Evolutionary conservation across 164 flowering plant genomes (phyloP).

Genomic region (Echeveria elegans): DNA sequence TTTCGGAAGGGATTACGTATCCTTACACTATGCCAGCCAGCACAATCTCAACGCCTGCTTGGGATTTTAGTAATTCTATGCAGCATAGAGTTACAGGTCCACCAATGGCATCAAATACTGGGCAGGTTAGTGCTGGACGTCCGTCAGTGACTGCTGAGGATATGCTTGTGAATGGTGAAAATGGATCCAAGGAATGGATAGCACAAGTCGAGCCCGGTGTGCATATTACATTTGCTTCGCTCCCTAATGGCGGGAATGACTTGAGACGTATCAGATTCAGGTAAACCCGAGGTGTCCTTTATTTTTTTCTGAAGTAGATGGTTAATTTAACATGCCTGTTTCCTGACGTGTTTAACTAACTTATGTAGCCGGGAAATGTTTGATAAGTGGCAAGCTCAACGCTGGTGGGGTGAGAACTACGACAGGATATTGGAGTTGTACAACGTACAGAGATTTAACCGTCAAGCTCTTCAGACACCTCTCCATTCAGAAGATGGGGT

Average conservation of each 20-base stretch:
- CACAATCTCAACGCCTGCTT: conserved; percentile 81
- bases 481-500: conserved; percentile 91
- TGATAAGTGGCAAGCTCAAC: conserved; percentile 91
- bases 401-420: conserved; percentile 99
- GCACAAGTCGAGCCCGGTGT: conserved; percentile 99
- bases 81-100: conserved; percentile 21
- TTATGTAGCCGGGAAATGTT: conserved; percentile 91
- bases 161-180: conserved; percentile 60
- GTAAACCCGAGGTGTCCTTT: conserved; percentile 20
- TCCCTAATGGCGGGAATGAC: conserved; percentile 90
- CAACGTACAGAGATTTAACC: conserved; percentile 90
- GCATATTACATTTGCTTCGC: conserved; percentile 89
- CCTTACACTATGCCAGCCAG: conserved; percentile 58
- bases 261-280: conserved; percentile 92
- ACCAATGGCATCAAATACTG: conserved; percentile 43
- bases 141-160: conserved; percentile 41
- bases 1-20: conserved; percentile 70
- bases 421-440: conserved; percentile 94
- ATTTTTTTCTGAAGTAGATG: not conserved
- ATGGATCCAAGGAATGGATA: conserved; percentile 94
- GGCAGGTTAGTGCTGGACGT: conserved; percentile 30
- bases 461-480: conserved; percentile 83
- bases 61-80: conserved; percentile 50
- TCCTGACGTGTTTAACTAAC: not conserved
- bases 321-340: not conserved